Evolutionary conservation across 2,329 filamentous ascomycete genomes (phyloP).

Genomic region (Penicillium brevicompactum): DNA sequence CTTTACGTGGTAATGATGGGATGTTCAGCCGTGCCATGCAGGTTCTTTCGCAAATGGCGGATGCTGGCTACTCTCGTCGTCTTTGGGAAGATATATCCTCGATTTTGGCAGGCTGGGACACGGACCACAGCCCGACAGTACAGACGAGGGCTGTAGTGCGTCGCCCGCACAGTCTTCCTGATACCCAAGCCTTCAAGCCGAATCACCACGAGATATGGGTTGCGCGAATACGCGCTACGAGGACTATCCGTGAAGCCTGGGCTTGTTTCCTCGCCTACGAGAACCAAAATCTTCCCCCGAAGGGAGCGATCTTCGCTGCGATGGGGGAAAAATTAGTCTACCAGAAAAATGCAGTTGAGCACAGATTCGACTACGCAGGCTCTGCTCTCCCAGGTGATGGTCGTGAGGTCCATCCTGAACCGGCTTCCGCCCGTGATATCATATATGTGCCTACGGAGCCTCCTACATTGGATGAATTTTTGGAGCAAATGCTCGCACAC

Average conservation of each 20-base stretch:
- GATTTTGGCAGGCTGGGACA: constrained; percentile 64
- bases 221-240: constrained; percentile 60
- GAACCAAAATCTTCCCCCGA: constrained; percentile 40
- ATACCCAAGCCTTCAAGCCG: background rate
- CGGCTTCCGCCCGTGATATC: constrained; percentile 58
- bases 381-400: constrained; percentile 57
- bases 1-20: constrained; percentile 57
- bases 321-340: constrained; percentile 60
- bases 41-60: constrained; percentile 58
- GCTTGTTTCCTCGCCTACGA: constrained; percentile 63
- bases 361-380: constrained; percentile 24
- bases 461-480: constrained; percentile 55
- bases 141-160: constrained; percentile 56
- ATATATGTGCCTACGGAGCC: constrained; percentile 59
- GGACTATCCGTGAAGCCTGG: constrained; percentile 66
- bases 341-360: constrained; percentile 30
- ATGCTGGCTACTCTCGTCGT: constrained; percentile 58
- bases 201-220: constrained; percentile 52
- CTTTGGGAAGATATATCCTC: constrained; percentile 57
- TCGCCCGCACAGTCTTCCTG: constrained; percentile 24
- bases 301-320: constrained; percentile 52
- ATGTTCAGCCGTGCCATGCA: constrained; percentile 60
- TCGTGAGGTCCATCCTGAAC: constrained; percentile 56
- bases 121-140: constrained; percentile 63
- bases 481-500: constrained; percentile 51